Percentiles rank a stretch among this genome's conserved stretches.
Conservation (phyloP, 1,139 yeast species). For the Kodamaea sp. region DNA sequence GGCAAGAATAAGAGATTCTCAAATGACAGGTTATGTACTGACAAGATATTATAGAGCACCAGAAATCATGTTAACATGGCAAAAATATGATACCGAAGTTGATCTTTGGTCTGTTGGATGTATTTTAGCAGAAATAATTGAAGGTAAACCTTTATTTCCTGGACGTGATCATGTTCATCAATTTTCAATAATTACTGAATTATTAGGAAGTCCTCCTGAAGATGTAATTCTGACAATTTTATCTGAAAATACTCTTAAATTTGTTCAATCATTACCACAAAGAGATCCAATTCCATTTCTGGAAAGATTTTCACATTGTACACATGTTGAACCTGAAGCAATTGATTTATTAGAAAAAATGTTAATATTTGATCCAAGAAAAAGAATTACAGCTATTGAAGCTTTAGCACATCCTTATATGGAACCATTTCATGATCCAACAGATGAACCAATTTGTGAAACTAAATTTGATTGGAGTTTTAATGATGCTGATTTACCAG, state of each 20-base stretch:
- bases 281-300: conserved; percentile 87
- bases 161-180: conserved; percentile 99
- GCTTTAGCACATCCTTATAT: conserved; percentile 88
- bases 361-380: conserved; percentile 92
- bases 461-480: conserved; percentile 97
- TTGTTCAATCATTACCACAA: conserved; percentile 90
- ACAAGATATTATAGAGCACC: conserved; percentile 98
- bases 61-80: conserved; percentile 99
- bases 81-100: conserved; percentile 96
- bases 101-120: conserved; percentile 99
- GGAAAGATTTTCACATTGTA: conserved; percentile 64
- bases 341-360: conserved; percentile 82
- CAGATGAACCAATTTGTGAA: conserved; percentile 94
- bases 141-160: conserved; percentile 97
- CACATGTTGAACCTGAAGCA: conserved; percentile 87
- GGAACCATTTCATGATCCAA: conserved; percentile 97
- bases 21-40: conserved; percentile 97
- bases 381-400: conserved; percentile 88
- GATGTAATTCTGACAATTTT: conserved; percentile 96
- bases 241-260: conserved; percentile 89
- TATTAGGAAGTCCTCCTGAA: conserved; percentile 92
- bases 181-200: conserved; percentile 92
- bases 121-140: conserved; percentile 97
- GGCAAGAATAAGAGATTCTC: conserved; percentile 96
- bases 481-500: conserved; percentile 96